Evolutionary conservation across 2,329 filamentous ascomycete genomes (phyloP).

Genomic region (Hypoxylon sp.): DNA sequence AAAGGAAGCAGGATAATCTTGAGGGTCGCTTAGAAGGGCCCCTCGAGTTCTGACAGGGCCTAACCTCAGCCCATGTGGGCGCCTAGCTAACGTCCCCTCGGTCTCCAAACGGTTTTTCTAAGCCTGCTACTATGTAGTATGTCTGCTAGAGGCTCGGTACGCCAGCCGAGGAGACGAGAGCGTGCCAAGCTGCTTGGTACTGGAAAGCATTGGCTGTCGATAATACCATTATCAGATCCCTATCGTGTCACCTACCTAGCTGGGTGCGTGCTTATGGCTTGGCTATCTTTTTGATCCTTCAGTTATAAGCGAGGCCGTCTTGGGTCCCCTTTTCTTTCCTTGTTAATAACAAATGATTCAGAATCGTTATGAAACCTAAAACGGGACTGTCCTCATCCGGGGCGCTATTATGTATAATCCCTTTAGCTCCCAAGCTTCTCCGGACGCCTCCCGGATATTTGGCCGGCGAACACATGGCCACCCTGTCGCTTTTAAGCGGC

Average conservation of each 20-base stretch:
- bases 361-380: not conserved
- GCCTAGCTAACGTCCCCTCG: conserved; percentile 19
- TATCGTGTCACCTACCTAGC: conserved; percentile 17
- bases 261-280: not conserved
- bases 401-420: conserved; percentile 24
- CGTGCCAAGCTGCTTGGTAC: conserved; percentile 1
- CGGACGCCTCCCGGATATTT: conserved; percentile 19
- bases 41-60: conserved; percentile 16
- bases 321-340: no score
- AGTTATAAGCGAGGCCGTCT: conserved; percentile 2
- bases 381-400: conserved; percentile 28
- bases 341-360: not conserved
- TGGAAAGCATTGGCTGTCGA: not conserved
- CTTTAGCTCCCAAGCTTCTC: conserved; percentile 15
- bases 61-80: not conserved
- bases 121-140: no score
- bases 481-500: not conserved
- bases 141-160: conserved; percentile 27
- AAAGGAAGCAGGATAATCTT: conserved; percentile 17
- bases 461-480: not conserved
- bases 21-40: not conserved
- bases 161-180: conserved; percentile 24
- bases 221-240: not conserved
- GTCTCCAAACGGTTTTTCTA: no score
- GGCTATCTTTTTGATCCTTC: not conserved